These are phyloP conservation scores for Glebionis coronaria DNA, from an alignment of 129 eudicot species.

Conservation along the genomic window DNA sequence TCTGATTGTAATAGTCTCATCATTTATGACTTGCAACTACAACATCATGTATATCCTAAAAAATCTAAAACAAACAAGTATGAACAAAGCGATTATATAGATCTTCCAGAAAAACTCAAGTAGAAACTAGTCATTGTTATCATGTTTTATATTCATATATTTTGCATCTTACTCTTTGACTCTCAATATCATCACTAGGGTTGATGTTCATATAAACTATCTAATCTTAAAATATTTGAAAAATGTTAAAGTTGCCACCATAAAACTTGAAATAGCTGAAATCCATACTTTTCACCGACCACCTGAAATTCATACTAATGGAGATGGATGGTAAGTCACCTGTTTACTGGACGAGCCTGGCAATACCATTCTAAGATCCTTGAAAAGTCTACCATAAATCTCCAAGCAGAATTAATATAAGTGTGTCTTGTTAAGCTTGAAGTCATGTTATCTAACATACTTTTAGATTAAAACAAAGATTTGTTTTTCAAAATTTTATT, in stretches of 20 bases:
- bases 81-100: not conserved
- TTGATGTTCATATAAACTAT: too few species aligned
- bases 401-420: not conserved
- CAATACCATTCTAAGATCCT: not conserved
- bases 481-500: not conserved
- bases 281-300: too few species aligned
- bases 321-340: too few species aligned
- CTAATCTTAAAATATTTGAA: too few species aligned
- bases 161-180: too few species aligned
- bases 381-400: slow-evolving; percentile 1
- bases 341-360: too few species aligned
- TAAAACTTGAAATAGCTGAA: too few species aligned
- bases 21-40: not conserved
- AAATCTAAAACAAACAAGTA: not conserved
- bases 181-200: too few species aligned
- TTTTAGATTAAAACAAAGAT: not conserved
- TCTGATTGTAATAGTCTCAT: not conserved
- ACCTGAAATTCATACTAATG: too few species aligned
- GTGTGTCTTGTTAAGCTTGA: not conserved
- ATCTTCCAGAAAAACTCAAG: not conserved
- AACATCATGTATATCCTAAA: not conserved
- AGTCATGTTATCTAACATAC: not conserved
- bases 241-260: too few species aligned
- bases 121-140: not conserved
- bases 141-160: too few species aligned